Base-by-base conservation (phyloP, 2,329 filamentous ascomycete genomes). In the Trichoderma sp. region DNA sequence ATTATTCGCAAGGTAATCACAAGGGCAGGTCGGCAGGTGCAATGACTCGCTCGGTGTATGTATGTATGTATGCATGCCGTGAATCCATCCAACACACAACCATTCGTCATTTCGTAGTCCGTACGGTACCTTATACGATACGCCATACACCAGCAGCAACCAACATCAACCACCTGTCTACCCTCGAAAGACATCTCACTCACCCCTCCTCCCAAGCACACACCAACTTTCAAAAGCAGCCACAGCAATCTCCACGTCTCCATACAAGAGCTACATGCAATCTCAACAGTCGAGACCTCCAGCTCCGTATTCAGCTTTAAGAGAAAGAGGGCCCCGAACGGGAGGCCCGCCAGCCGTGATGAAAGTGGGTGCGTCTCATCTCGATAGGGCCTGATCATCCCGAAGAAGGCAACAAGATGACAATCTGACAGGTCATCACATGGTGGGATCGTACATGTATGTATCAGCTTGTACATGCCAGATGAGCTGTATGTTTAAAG, bases 391-490 rank as follows among this genome's bases (percentile, higher is more conserved):
- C 34, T 50, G 59, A 57, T 63, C 58, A 52, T 47, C 50, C 44
- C 34, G 7, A 45, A 43, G 62, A 51, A 28, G 21, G 9, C 41
- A 44, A 44, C 19, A 55, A 67, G 41, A 67, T 65, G 65, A 65
- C n/a, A 39, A 14, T 39, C 34, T 39, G 34, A 39, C 34, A 39
- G 10, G 34, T 39, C 34, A 39, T 10, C 9, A 39, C 1, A 39
- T 14, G 34, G 3, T 39, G 10, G 10, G 2, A 4, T 12, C 10
- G 14, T 39, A 39, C 10, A 3, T 39, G 34, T 9, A 30, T 30
- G 30, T 9, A 30, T 30, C 30, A 9, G 30, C 30, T 30, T 30
- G 30, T 30, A 30, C 2, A 3, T 30, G 12, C 10, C 14, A 34
- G 30, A 34, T 34, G 30, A 7, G 30, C 26, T 34, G 9, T 30